Evolutionary conservation across 345 rosid species (phyloP).

Genomic region (Pistacia integerrima): DNA sequence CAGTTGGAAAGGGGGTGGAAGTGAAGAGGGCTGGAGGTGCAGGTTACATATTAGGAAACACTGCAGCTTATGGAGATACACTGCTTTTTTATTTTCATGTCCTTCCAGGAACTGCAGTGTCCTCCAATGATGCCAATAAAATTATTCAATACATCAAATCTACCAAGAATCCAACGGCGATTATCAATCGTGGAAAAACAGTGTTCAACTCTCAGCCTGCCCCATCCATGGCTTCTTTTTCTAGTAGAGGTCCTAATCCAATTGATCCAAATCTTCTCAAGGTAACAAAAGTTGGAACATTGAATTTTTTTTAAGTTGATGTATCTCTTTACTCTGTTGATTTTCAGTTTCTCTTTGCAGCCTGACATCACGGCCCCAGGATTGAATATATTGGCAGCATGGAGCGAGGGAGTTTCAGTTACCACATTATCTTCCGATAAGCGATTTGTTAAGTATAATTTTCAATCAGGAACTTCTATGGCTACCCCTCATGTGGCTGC

Average conservation of each 20-base stretch:
- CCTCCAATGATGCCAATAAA: constrained; percentile 24
- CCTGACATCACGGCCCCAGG: constrained; percentile 90
- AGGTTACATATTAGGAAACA: constrained; percentile 70
- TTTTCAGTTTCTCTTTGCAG: constrained; percentile 30
- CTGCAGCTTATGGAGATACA: constrained; percentile 33
- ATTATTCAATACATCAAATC: constrained; percentile 65
- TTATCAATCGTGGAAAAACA: constrained; percentile 46
- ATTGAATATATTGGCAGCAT: constrained; percentile 77
- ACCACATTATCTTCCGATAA: constrained; percentile 44
- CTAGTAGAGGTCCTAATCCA: constrained; percentile 71
- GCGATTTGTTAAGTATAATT: constrained; percentile 45
- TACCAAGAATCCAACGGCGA: constrained; percentile 53
- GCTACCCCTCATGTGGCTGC: constrained; percentile 90
- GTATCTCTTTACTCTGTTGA: not conserved
- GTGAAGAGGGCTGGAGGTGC: constrained; percentile 84
- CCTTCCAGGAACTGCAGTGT: constrained; percentile 56
- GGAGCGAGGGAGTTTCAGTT: constrained; percentile 64
- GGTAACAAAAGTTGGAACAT: constrained; percentile 33
- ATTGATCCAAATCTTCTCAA: constrained; percentile 70
- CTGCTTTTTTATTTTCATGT: constrained; percentile 47
- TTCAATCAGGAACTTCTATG: constrained; percentile 87
- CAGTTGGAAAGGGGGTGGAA: constrained; percentile 71
- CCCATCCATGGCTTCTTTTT: constrained; percentile 68
- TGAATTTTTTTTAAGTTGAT: not conserved
- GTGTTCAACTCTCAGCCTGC: constrained; percentile 50